Evolutionary conservation across 1,139 yeast genomes (phyloP), one percentile per base, ranked within the genome.

Genomic region (Maudiozyma humilis): DNA sequence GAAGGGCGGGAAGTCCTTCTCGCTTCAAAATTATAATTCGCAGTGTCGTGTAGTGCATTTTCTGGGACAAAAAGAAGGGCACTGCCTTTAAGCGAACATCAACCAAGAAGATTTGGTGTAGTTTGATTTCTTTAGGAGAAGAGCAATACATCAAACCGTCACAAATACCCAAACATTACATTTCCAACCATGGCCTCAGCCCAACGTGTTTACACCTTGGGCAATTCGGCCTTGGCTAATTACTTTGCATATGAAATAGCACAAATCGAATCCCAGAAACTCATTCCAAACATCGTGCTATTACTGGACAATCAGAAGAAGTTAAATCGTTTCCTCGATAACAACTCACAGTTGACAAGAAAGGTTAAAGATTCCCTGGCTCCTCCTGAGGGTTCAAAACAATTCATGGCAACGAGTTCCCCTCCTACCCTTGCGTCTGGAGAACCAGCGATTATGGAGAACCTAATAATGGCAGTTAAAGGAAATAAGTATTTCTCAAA

Each of bases 401-500:
- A 60, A 43, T 56, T 64, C 23, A 63, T 66, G 69, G 67, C 69
- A 19, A 59, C 69, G 0, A 59, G 60, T 42, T 52, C 56, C 1
- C 67, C 69, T 2, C 71, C 70, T 4, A 54, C 50, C 8, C 60
- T 55, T 42, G 58, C 60, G 2, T 53, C 56, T 34, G 69, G 66
- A n/a, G 57, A 53, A 16, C 32, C 51, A 13, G 65, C 67, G 0
- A 47, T 53, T 2, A 75, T 82, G 12, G 70, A 71, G 1, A 76
- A 81, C 54, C 59, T 83, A 50, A 65, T 83, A 2, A 67, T 82
- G 14, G 55, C 64, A 1, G 63, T 62, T 16, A 44, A 46, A 3
- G 64, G 80, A 27, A 74, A 81, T 14, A 78, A 78, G 54, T 65
- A 76, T 2, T 67, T 73, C 47, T 71, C 73, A 34, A 71, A 78